phyloP scores from a whole-genome alignment of 2,329 filamentous ascomycete genomes.

The Pseudogymnoascus verrucosus region DNA sequence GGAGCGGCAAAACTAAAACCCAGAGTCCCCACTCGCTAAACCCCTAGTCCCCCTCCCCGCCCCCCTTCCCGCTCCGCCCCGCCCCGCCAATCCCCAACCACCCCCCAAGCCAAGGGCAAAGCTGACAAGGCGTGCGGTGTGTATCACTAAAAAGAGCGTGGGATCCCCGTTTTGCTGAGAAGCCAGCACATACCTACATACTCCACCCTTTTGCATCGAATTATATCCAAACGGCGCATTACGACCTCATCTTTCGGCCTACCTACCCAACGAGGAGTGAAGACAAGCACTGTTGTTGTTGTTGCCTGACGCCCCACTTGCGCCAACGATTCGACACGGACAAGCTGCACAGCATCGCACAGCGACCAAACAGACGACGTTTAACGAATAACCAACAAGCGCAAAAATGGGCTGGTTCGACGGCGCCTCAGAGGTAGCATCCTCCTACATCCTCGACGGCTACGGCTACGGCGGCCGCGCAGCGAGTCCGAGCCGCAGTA shows the following conservation, averaged over 20 bases:
- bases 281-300: no score
- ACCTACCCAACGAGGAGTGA: not conserved
- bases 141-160: not conserved
- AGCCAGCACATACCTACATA: not conserved
- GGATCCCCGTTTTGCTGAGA: not conserved
- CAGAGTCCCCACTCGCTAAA: not conserved
- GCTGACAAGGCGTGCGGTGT: not conserved
- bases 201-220: not conserved
- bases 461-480: conserved; percentile 17
- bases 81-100: not conserved
- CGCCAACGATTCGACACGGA: no score
- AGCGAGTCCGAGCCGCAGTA: not conserved
- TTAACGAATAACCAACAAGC: not conserved
- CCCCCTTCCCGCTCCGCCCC: not conserved
- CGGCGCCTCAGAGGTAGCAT: conserved; percentile 28
- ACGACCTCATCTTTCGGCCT: no score
- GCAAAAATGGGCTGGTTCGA: conserved; percentile 42
- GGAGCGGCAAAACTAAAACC: no score
- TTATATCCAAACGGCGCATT: not conserved
- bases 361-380: not conserved
- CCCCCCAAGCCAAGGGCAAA: not conserved
- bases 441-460: conserved; percentile 17
- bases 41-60: not conserved
- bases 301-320: not conserved
- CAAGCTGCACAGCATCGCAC: not conserved